These are phyloP conservation scores for Ceriops zippeliana DNA, from an alignment of 345 rosid genomes.

Conservation along the genomic window DNA sequence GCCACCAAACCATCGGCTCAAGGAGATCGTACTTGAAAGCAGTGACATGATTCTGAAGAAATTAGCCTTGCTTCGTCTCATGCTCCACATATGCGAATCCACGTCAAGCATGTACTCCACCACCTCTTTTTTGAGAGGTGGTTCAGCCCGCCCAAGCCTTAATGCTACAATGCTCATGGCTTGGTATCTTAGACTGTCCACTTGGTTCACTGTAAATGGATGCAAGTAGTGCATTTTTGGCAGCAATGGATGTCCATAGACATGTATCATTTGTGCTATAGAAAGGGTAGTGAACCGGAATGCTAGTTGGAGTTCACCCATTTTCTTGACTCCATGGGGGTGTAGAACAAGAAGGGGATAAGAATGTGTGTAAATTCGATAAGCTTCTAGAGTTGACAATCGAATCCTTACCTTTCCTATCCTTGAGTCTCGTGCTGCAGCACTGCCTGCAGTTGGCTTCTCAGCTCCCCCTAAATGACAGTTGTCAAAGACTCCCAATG, in stretches of 20 bases:
- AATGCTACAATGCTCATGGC: constrained; percentile 75
- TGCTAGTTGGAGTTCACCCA: constrained; percentile 71
- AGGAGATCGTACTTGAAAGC: constrained; percentile 42
- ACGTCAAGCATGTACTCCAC: constrained; percentile 88
- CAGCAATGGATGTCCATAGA: constrained; percentile 62
- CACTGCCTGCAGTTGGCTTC: constrained; percentile 24
- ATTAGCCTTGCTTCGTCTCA: constrained; percentile 90
- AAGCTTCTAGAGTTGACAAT: constrained; percentile 69
- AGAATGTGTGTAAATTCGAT: constrained; percentile 65
- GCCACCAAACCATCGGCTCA: constrained; percentile 54
- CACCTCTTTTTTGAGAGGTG: constrained; percentile 77
- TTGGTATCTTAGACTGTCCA: constrained; percentile 65
- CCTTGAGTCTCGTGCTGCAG: constrained; percentile 49
- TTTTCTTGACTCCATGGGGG: constrained; percentile 69
- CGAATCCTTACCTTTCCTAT: constrained; percentile 82
- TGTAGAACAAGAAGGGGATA: constrained; percentile 72
- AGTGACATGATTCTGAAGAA: constrained; percentile 76
- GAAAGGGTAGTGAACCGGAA: constrained; percentile 66
- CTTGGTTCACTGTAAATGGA: constrained; percentile 78
- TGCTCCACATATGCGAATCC: constrained; percentile 85
- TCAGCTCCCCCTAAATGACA: constrained; percentile 52
- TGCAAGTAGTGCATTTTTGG: constrained; percentile 87
- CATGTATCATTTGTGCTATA: constrained; percentile 54
- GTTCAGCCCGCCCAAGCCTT: constrained; percentile 80
- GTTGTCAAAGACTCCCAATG: constrained; percentile 73